Percentiles rank a stretch among this genome's conserved stretches.
Evolutionary conservation across 768 basidiomycete species (phyloP).

Genomic region (Leucosporidium scottii): DNA sequence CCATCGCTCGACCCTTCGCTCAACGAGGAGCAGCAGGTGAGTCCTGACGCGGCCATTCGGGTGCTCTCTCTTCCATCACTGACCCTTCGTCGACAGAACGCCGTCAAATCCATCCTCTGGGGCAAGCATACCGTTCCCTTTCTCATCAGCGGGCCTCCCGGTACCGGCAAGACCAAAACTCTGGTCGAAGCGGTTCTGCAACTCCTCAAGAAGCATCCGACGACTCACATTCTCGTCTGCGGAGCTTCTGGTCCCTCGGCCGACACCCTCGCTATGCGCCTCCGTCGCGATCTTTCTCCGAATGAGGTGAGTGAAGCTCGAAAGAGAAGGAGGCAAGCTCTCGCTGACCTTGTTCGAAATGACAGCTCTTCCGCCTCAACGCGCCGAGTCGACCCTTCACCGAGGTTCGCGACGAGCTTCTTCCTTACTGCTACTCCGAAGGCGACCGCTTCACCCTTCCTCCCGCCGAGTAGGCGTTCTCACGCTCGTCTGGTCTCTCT

Average conservation of each 20-base stretch:
- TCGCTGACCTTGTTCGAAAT: no score
- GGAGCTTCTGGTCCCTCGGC: slow-evolving; percentile 43
- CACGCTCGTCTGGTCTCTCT: background rate
- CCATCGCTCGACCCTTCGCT: slow-evolving; percentile 37
- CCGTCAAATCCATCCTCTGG: slow-evolving; percentile 35
- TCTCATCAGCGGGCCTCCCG: slow-evolving; percentile 42
- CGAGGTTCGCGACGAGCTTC: slow-evolving; percentile 38
- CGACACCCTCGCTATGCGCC: slow-evolving; percentile 41
- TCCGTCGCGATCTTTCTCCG: slow-evolving; percentile 30
- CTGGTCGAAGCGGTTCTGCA: slow-evolving; percentile 40
- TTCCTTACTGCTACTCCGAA: slow-evolving; percentile 35
- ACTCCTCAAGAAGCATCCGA: slow-evolving; percentile 36
- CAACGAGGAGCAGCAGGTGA: slow-evolving; percentile 41
- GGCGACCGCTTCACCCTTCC: slow-evolving; percentile 36
- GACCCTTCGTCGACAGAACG: slow-evolving; percentile 22
- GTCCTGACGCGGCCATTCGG: background rate
- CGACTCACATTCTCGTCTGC: slow-evolving; percentile 39
- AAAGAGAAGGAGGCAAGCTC: no score
- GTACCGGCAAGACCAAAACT: slow-evolving; percentile 37
- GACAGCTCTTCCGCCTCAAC: slow-evolving; percentile 40
- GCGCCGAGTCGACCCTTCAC: slow-evolving; percentile 41
- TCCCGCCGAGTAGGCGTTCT: background rate
- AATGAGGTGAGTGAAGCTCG: background rate
- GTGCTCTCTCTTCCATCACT: no score
- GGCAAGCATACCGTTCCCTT: slow-evolving; percentile 36